Conservation (phyloP, 768 basidiomycete species). For the Amanita brunnescens region DNA sequence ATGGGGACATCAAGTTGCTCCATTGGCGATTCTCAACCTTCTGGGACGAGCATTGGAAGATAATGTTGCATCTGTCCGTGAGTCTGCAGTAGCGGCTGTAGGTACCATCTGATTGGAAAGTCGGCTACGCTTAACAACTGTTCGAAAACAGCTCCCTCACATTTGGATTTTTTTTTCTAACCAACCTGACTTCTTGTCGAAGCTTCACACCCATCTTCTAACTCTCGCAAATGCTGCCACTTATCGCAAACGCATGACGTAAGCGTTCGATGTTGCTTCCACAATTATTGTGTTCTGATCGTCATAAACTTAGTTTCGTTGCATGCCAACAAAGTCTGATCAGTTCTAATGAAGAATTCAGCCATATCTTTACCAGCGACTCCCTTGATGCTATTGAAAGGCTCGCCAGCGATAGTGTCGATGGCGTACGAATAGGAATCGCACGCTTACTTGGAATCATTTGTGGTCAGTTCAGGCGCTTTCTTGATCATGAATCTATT, state of each 20-base stretch:
- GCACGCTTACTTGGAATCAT: slow-evolving; percentile 61
- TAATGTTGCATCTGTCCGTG: slow-evolving; percentile 76
- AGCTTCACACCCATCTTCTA: slow-evolving; percentile 32
- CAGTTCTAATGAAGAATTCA: slow-evolving; percentile 18
- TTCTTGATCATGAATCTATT: neutral
- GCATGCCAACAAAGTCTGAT: slow-evolving; percentile 63
- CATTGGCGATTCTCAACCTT: slow-evolving; percentile 43
- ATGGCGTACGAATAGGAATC: slow-evolving; percentile 81
- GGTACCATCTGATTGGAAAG: slow-evolving; percentile 21
- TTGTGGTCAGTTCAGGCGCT: slow-evolving; percentile 38
- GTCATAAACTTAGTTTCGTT: slow-evolving; percentile 47
- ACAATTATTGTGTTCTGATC: neutral
- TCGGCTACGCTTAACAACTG: neutral
- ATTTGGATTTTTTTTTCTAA: slow-evolving; percentile 33
- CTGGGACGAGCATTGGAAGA: slow-evolving; percentile 63
- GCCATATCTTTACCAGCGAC: slow-evolving; percentile 31
- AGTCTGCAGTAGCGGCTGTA: slow-evolving; percentile 60
- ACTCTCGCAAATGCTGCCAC: slow-evolving; percentile 36
- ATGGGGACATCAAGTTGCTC: slow-evolving; percentile 30
- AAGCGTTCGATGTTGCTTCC: slow-evolving; percentile 20
- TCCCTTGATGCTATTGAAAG: slow-evolving; percentile 48
- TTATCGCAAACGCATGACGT: slow-evolving; percentile 67
- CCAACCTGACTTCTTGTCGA: slow-evolving; percentile 25
- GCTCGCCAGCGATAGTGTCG: slow-evolving; percentile 58
- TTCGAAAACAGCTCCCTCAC: slow-evolving; percentile 33